Conservation (phyloP, 1,284 basidiomycete genomes). For the Cutaneotrichosporon sp. region DNA sequence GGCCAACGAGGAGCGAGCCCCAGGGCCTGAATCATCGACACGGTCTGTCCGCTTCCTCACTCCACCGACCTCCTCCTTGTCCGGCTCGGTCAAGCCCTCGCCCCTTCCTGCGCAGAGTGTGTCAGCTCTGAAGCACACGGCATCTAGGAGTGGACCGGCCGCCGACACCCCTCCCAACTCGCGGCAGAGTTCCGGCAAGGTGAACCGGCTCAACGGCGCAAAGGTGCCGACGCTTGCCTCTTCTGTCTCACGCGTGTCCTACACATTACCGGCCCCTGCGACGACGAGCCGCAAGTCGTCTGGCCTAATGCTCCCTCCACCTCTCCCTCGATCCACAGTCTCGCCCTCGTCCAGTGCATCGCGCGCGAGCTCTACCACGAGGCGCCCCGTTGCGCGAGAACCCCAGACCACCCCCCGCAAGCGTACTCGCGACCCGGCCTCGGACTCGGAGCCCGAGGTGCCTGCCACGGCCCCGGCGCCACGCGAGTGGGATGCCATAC, state of each 20-base stretch:
- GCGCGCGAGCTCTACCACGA: not conserved
- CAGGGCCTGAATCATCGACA: too few species aligned
- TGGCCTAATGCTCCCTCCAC: not conserved
- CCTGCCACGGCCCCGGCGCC: not conserved
- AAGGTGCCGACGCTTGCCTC: not conserved
- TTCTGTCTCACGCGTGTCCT: not conserved
- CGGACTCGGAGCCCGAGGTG: not conserved
- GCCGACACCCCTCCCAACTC: not conserved
- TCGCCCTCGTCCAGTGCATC: too few species aligned
- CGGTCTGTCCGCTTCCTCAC: not conserved
- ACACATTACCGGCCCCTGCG: not conserved
- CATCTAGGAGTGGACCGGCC: too few species aligned
- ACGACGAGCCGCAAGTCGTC: not conserved
- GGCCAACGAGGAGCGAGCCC: not conserved
- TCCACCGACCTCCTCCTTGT: not conserved
- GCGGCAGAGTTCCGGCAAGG: not conserved
- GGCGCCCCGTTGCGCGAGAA: not conserved
- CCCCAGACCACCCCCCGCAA: constrained; percentile 13
- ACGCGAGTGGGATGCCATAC: too few species aligned
- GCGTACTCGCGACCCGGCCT: not conserved
- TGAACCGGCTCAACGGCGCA: not conserved
- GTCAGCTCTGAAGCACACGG: not conserved
- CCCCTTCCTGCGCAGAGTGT: not conserved
- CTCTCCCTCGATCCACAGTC: not conserved
- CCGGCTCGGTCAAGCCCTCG: not conserved